Conservation (phyloP, 2,329 filamentous ascomycete genomes). For the Apiospora phragmitis region DNA sequence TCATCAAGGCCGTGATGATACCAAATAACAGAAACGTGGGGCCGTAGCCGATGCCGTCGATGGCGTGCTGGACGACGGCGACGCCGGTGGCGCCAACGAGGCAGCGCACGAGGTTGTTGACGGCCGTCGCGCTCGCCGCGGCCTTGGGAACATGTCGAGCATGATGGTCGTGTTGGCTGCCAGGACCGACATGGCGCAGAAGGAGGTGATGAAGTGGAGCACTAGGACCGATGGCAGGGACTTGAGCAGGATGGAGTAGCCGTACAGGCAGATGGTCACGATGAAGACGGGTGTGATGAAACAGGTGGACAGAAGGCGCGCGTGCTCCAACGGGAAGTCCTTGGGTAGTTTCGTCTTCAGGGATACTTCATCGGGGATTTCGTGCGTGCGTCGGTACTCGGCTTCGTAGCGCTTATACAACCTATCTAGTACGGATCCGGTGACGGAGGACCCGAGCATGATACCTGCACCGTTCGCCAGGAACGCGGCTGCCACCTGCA, state of each 20-base stretch:
- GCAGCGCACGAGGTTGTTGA: slow-evolving; percentile 36
- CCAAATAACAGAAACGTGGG: not conserved
- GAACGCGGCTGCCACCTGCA: slow-evolving; percentile 26
- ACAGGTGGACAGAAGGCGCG: slow-evolving; percentile 38
- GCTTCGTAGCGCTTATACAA: slow-evolving; percentile 32
- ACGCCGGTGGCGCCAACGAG: slow-evolving; percentile 31
- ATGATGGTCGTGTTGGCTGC: slow-evolving; percentile 35
- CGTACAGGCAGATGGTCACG: slow-evolving; percentile 34
- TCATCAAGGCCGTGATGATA: not conserved
- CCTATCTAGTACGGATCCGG: slow-evolving; percentile 42
- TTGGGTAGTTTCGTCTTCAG: slow-evolving; percentile 24
- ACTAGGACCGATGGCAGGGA: slow-evolving; percentile 23
- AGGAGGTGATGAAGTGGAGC: slow-evolving; percentile 37
- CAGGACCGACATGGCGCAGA: slow-evolving; percentile 37
- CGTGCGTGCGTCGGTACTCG: slow-evolving; percentile 29
- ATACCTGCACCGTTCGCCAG: slow-evolving; percentile 34
- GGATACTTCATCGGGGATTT: slow-evolving; percentile 25
- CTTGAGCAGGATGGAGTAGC: slow-evolving; percentile 29
- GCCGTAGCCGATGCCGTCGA: not conserved
- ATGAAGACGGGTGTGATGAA: slow-evolving; percentile 40
- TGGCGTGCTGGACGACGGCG: not conserved
- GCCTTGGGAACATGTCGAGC: slow-evolving; percentile 31
- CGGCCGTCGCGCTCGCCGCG: slow-evolving; percentile 32
- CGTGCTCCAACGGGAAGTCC: slow-evolving; percentile 45
- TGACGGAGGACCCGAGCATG: slow-evolving; percentile 40